Base-by-base conservation (phyloP, 768 basidiomycete genomes). In the Suillus lakei region DNA sequence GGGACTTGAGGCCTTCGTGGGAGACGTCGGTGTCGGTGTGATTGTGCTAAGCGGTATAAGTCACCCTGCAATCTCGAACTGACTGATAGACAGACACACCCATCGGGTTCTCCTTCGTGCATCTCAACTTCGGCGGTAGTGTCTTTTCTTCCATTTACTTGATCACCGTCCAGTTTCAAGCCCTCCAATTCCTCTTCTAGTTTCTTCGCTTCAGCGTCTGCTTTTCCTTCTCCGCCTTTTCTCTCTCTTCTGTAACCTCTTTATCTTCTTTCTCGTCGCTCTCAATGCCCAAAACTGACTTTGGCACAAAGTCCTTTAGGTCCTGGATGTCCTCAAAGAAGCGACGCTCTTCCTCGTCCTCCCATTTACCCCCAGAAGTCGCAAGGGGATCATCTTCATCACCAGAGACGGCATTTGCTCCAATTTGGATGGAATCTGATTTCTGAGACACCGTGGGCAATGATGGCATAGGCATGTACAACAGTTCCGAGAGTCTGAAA, bases 321-420 rank as follows among this genome's bases (percentile, higher is more conserved):
- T 99, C 98, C 65, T 92, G 87, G 50, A 98, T 81, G 66, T 98
- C 96, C 73, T 98, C 97, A 70, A 91, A 99, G 78, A 97, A 99
- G 65, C 90, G 83, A 28, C 92, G 84, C 75, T 98, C 97, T 79
- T 99, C 97, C 69, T 99, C 98, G 70, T 99, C 98, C 76, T 95
- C 95, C 98, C 98, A 99, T 76, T 98, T 96, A 4, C 95, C 92
- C 7, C 91, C 90, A 3, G 84, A 79, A 5, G 76, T 76, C 12
- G 81, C 69, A 30, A 80, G 72, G 3, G 62, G 63, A 53, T 91
- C 88, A 9, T 95, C 91, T 13, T 88, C 88, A 28, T 85, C 88
- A 7, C 82, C 80, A 13, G 73, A 71, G 26, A 78, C 71, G 5
- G 71, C 64, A 66, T 73, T 80, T n/a, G 79, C 74, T 23, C 90